Base-by-base conservation (phyloP, 2,329 filamentous ascomycete species). In the Akanthomyces lecanii region DNA sequence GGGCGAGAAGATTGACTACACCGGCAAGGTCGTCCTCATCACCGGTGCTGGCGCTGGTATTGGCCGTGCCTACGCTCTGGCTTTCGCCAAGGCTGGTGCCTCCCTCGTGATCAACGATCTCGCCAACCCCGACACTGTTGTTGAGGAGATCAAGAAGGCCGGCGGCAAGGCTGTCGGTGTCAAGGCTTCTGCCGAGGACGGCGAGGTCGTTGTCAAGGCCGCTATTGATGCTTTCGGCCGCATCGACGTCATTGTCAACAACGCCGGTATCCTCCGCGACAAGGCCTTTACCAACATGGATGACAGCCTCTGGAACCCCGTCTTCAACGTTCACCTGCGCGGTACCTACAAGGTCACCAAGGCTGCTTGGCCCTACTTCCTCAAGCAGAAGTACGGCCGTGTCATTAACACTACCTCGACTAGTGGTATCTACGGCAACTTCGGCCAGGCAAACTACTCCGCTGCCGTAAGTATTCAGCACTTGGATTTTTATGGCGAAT, bases 221-320 rank as follows among this genome's bases (percentile, higher is more conserved):
- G 94, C 94, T 62, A 96, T 99, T 71, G 94, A 98, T 73, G 88
- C 89, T 47, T 98, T 90, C 75, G 95, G 95, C 70, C 91, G 95
- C 70, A 85, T 99, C 70, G 95, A 99, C 74, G 93, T 99, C 66
- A 78, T 99, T 67, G 85, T 99, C 81, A 99, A 99, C 87, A 99
- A 99, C 73, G 95, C 95, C 60, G 95, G 95, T 72, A 99, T 99
- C 70, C 87, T 99, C 61, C 89, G 95, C 55, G 95, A 99, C 82
- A 98, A 97, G 86, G 93, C 95, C 47, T 99, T 99, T 77, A 84
- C 84, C 77, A 98, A 98, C 82, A 97, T 99, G 94, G 91, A 93
- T 65, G 95, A 99, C 74, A 89, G 86, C 72, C 85, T 92, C 72
- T 99, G 95, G 93, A 88, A 97, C 71, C 85, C 91, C 63, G 93